Conservation (phyloP, 345 rosid species). For the Anacardium occidentale region DNA sequence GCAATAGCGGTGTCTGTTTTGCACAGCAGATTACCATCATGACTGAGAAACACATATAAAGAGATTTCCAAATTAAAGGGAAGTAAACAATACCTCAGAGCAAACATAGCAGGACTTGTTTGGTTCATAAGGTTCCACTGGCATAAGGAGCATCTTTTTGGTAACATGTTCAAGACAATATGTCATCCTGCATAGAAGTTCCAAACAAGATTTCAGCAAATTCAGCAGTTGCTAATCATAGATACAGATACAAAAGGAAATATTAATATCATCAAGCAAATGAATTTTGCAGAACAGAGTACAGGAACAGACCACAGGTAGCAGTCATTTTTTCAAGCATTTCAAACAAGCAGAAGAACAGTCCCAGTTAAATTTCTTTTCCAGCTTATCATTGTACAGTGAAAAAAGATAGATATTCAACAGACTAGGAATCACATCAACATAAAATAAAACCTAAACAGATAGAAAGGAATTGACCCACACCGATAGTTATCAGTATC, state of each 20-base stretch:
- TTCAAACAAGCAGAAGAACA: slow-evolving; percentile 3
- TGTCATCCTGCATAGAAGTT: slow-evolving; percentile 67
- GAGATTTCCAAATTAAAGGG: slow-evolving; percentile 10
- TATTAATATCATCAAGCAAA: background rate
- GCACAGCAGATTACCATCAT: slow-evolving; percentile 19
- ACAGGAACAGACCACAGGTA: background rate
- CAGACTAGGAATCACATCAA: too few relatives aligned
- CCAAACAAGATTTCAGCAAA: slow-evolving; percentile 19
- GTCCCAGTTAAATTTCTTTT: slow-evolving; percentile 6
- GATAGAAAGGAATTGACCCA: slow-evolving; percentile 25
- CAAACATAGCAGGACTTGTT: slow-evolving; percentile 95
- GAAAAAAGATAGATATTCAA: slow-evolving; percentile 4
- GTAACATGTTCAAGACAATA: slow-evolving; percentile 89
- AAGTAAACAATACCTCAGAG: slow-evolving; percentile 62
- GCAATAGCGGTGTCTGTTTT: slow-evolving; percentile 71
- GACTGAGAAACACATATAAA: slow-evolving; percentile 14
- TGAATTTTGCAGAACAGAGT: background rate
- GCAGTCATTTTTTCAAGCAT: background rate
- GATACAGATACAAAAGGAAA: background rate
- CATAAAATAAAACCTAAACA: slow-evolving; percentile 5
- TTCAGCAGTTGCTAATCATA: slow-evolving; percentile 2
- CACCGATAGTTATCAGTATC: slow-evolving; percentile 71
- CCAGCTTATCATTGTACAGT: background rate
- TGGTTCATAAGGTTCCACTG: slow-evolving; percentile 89
- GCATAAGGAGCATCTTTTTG: slow-evolving; percentile 93